These are phyloP conservation scores for Aspergillus sp. DNA, from an alignment of 2,329 filamentous ascomycete genomes.

Conservation along the genomic window DNA sequence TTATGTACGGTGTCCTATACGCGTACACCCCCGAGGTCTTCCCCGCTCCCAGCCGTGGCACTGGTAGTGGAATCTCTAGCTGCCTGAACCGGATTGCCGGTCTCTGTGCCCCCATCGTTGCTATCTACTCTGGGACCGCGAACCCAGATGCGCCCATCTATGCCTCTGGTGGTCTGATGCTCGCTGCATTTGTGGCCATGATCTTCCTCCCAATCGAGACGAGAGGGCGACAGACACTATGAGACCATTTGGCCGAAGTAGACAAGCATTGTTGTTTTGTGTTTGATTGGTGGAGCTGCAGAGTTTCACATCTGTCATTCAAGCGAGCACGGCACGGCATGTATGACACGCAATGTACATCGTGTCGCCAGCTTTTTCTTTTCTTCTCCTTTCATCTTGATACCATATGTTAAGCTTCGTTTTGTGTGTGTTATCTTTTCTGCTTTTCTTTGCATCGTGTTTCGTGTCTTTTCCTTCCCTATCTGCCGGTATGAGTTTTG, in stretches of 20 bases:
- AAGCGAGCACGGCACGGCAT: neutral
- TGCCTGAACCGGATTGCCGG: conserved; percentile 47
- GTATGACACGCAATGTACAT: neutral
- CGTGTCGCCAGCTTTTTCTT: neutral
- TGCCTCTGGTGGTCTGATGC: conserved; percentile 44
- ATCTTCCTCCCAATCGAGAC: conserved; percentile 48
- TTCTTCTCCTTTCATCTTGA: neutral
- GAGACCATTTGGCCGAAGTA: conserved; percentile 9
- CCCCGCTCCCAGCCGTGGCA: conserved; percentile 55
- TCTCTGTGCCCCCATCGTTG: conserved; percentile 47
- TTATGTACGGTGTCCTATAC: conserved; percentile 59
- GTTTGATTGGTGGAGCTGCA: no score
- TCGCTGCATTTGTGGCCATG: conserved; percentile 49
- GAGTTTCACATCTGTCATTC: neutral
- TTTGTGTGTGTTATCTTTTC: neutral
- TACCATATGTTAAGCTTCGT: neutral
- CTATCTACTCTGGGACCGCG: conserved; percentile 38
- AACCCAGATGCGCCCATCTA: conserved; percentile 48
- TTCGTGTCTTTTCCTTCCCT: neutral
- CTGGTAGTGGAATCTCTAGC: conserved; percentile 51
- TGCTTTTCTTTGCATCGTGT: neutral
- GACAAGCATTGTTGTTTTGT: no score
- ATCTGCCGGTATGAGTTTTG: no score
- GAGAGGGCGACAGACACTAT: conserved; percentile 43
- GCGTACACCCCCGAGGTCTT: conserved; percentile 62